Evolutionary conservation across 257 asterid genomes (phyloP).

Genomic region (Euphrasia confusa): DNA sequence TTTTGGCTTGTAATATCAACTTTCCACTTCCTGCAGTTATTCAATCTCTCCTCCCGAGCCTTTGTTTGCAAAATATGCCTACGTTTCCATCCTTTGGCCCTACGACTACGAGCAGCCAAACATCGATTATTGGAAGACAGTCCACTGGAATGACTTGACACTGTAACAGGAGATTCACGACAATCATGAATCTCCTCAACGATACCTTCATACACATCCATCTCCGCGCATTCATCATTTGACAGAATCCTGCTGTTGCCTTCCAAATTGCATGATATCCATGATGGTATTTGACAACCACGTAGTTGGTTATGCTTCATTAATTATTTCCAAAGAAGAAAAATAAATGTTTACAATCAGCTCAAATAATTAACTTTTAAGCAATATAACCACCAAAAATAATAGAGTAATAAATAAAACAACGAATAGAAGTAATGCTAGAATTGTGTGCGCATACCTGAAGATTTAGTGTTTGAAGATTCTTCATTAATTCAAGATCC

Average conservation of each 20-base stretch:
- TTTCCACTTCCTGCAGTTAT: constrained; percentile 61
- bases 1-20: constrained; percentile 31
- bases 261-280: constrained; percentile 87
- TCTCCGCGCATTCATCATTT: constrained; percentile 74
- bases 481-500: constrained; percentile 71
- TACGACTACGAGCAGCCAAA: constrained; percentile 56
- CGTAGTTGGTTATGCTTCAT: constrained; percentile 61
- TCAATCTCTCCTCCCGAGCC: constrained; percentile 64
- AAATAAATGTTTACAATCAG: too few species aligned
- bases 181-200: constrained; percentile 24
- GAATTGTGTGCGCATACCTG: constrained; percentile 44
- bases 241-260: constrained; percentile 44
- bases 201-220: constrained; percentile 76
- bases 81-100: constrained; percentile 77
- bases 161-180: constrained; percentile 47
- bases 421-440: not conserved
- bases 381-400: too few species aligned
- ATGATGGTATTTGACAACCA: constrained; percentile 59
- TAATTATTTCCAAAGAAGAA: not conserved
- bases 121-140: constrained; percentile 43
- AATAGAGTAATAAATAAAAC: too few species aligned
- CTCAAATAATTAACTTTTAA: not conserved
- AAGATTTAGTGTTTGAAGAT: constrained; percentile 61
- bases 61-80: constrained; percentile 56
- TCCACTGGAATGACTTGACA: constrained; percentile 41